A percentile compares a stretch with the other conserved stretches of the same genome.
phyloP scores from a whole-genome alignment of 139 green algal species.

The Coelastrella sp. region DNA sequence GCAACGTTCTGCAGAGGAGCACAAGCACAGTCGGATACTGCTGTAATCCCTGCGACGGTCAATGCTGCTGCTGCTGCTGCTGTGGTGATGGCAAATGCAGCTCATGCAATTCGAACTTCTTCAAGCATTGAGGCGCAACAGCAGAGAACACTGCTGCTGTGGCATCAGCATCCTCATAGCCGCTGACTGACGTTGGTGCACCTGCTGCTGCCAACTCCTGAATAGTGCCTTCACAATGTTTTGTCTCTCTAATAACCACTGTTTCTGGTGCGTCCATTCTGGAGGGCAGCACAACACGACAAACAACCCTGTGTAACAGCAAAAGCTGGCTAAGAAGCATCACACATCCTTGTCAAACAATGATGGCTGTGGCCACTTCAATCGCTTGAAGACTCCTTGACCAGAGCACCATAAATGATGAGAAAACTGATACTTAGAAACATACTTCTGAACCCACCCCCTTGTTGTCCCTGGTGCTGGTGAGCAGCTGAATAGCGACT shows the following conservation, averaged over 20 bases:
- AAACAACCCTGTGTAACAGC: no score
- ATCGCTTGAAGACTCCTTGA: no score
- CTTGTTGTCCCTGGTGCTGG: no score
- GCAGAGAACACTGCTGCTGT: slow-evolving; percentile 65
- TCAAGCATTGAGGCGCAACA: slow-evolving; percentile 72
- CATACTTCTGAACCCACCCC: no score
- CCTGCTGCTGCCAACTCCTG: slow-evolving; percentile 62
- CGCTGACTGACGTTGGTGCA: slow-evolving; percentile 61
- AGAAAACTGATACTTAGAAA: no score
- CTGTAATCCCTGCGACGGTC: not conserved
- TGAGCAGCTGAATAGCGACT: no score
- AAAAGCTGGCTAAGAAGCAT: not conserved
- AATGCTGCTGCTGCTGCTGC: slow-evolving; percentile 9
- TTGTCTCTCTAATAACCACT: slow-evolving; percentile 63
- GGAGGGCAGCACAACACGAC: not conserved
- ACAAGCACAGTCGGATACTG: not conserved
- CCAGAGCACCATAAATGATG: no score
- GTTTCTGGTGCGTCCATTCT: not conserved
- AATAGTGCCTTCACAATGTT: slow-evolving; percentile 75
- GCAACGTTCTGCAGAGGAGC: no score
- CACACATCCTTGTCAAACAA: not conserved
- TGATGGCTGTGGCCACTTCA: not conserved
- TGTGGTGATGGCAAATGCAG: slow-evolving; percentile 50
- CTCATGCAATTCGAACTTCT: slow-evolving; percentile 58
- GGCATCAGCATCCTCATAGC: slow-evolving; percentile 74